Base-by-base conservation (phyloP, 805 yeast species). In the Zygotorulaspora chibaensis region DNA sequence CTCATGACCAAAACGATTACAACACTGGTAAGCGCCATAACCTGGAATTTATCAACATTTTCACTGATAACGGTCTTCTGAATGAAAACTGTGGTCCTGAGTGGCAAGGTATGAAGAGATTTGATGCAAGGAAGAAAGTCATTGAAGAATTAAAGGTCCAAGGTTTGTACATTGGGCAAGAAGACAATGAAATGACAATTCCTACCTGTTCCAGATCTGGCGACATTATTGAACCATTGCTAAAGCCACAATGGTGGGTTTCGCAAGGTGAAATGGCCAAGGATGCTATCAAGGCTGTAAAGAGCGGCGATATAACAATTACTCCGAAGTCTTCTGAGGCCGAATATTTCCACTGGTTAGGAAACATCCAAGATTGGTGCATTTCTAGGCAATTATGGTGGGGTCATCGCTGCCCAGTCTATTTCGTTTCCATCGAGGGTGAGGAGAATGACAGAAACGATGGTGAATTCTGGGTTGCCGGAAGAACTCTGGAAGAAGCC, bases 171-270 rank as follows among this genome's bases (percentile, higher is more conserved):
- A 76, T 87, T 51, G 96, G 81, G 49, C 96, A 89, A 70, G 76
- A 83, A 66, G 96, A 89, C 67, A 91, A 93, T 65, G 96, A 93
- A 69, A 93, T 93, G 99, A 77, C 89, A 18, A 81, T 93, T 52
- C 99, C 99, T 56, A 70, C 79, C 43, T 93, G 99, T 72, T 87
- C 93, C 35, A 85, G 97, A 79, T 88, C 97, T 25, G 97, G 97
- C 56, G 99, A 93, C 70, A 75, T 93, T 53, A 90, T 93, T 61
- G 99, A 93, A 74, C 99, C 99, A 43, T 74, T 87, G 62, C 76
- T 93, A 72, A 93, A 93, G 73, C 99, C 99, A 51, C 99, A 93
- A 74, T 93, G 99, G 99, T 93, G 97, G 97, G 97, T 93, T 55
- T 73, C 87, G 50, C 96, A 90, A 72, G 76, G 76, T 59, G 86